Evolutionary conservation across 441 rosid species (phyloP), one percentile per base, ranked within the genome.

Genomic region (Erodium moschatum): DNA sequence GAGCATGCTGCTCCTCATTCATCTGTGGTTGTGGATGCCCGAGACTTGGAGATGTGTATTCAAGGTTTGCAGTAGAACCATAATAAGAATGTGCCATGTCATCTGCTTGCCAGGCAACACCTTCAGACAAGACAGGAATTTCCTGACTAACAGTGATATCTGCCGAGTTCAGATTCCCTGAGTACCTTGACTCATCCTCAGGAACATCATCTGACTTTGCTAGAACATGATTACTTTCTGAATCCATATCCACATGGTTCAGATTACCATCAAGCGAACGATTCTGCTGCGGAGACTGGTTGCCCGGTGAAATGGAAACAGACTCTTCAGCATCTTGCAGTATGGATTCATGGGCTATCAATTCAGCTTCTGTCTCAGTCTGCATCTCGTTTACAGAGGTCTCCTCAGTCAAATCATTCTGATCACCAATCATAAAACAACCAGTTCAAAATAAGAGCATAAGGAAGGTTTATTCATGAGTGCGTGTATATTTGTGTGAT

Each of bases 51-150:
- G 86, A 73, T 67, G 85, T 67, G 67, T 79, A 85, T 69, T 83
- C 85, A 79, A 61, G 82, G 81, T 76, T 80, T 61, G 79, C 74
- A 64, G 85, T 61, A 40, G 86, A 82, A 70, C 76, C 83, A 81
- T 78, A 82, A 75, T 72, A 84, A 64, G 87, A 73, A 73, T 79
- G 83, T 10, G 82, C 73, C 80, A 79, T 68, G 78, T 78, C 82
- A 72, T 71, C 84, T 67, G 82, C 74, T 29, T 85, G 83, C 97
- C 97, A 95, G 54, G 84, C 80, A 78, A 80, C 84, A 77, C 82
- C 81, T 62, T 79, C 67, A 58, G 86, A 77, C 75, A 89, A 74
- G 72, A 79, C 77, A 7, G 81, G 83, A 77, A 73, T 79, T 70
- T 75, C 85, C 75, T 76, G 87, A 73, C 72, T 69, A 38, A 77